Conservation (phyloP, 1,284 basidiomycete genomes). For the Veloporphyrellus conicus region DNA sequence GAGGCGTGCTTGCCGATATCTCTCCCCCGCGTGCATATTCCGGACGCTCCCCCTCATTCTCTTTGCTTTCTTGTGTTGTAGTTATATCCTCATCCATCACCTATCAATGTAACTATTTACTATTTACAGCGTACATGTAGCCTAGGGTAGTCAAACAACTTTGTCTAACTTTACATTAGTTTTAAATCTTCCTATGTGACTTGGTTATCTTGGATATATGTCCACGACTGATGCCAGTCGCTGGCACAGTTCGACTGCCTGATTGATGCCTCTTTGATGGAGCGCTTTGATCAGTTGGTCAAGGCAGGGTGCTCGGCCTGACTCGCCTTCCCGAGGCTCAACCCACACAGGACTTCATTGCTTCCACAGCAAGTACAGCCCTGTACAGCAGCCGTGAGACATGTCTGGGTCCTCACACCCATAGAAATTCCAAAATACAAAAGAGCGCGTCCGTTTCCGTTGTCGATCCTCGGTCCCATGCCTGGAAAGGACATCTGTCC, state of each 20-base stretch:
- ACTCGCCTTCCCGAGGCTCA: neutral
- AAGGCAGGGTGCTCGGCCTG: neutral
- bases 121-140: neutral
- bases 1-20: neutral
- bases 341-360: constrained; percentile 15
- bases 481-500: too few relatives aligned
- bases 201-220: too few relatives aligned
- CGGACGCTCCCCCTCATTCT: neutral
- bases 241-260: neutral
- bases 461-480: neutral
- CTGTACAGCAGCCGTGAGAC: constrained; percentile 17
- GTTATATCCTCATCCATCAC: neutral
- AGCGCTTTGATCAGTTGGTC: neutral
- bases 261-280: neutral
- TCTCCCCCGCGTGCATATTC: neutral
- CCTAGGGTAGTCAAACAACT: too few relatives aligned
- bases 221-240: too few relatives aligned
- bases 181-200: too few relatives aligned
- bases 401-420: neutral
- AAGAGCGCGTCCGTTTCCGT: neutral
- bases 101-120: constrained; percentile 6
- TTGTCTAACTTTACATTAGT: too few relatives aligned
- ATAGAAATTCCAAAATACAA: neutral
- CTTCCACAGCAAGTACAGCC: constrained; percentile 19
- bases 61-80: neutral